These are phyloP conservation scores for Licmophora abbreviata DNA, from an alignment of 108 stramenopile species.

Conservation along the genomic window DNA sequence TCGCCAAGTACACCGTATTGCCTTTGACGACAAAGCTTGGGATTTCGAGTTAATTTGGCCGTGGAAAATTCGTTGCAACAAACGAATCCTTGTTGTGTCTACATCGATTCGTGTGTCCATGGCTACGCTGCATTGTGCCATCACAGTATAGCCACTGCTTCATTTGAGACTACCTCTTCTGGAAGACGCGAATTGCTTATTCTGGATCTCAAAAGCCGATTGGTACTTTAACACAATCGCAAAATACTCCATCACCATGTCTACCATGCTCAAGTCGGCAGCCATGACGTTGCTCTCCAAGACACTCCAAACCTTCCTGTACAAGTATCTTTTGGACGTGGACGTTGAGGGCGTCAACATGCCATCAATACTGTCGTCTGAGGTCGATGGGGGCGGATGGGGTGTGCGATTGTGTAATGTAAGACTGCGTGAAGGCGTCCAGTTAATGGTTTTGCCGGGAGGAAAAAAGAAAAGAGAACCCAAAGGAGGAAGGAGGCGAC, in stretches of 20 bases:
- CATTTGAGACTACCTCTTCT: too few species aligned
- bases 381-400: constrained; percentile 43
- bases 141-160: too few species aligned
- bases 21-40: too few species aligned
- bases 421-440: constrained; percentile 66
- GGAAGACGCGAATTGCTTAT: too few species aligned
- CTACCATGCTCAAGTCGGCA: constrained; percentile 46
- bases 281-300: constrained; percentile 62
- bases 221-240: too few species aligned
- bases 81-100: too few species aligned
- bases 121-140: too few species aligned
- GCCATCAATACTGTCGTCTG: constrained; percentile 26
- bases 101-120: too few species aligned
- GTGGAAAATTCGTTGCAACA: too few species aligned
- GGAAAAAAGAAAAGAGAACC: constrained; percentile 34
- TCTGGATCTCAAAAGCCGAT: too few species aligned
- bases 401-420: constrained; percentile 76
- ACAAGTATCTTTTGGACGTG: constrained; percentile 69
- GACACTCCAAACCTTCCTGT: constrained; percentile 64
- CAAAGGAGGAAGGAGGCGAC: constrained; percentile 13
- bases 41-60: too few species aligned
- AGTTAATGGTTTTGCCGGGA: constrained; percentile 64
- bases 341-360: constrained; percentile 67
- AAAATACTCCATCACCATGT: constrained; percentile 16
- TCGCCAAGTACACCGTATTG: too few species aligned